Conservation (phyloP, 148 eudicot species). For the Rhododendron ferrugineum region DNA sequence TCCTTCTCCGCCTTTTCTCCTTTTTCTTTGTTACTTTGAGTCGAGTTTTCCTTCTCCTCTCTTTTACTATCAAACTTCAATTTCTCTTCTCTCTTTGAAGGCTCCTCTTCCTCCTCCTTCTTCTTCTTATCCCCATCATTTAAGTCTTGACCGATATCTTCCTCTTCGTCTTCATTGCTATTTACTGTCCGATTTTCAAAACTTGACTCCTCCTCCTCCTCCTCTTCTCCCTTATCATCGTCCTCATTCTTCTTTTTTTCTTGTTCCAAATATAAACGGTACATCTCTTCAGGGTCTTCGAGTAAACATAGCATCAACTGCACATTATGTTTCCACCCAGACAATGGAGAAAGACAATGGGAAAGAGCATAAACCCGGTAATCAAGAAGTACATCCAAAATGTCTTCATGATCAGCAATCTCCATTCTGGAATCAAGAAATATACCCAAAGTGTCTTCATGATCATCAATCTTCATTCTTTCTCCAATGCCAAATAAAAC, state of each 20-base stretch:
- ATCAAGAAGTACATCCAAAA: constrained; percentile 43
- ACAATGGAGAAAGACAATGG: constrained; percentile 9
- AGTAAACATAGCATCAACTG: too few relatives aligned
- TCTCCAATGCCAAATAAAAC: too few relatives aligned
- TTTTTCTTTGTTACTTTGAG: not conserved
- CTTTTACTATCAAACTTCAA: not conserved
- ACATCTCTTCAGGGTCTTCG: too few relatives aligned
- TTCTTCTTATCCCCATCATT: not conserved
- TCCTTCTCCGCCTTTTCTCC: not conserved
- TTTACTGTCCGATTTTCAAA: not conserved
- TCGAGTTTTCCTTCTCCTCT: not conserved
- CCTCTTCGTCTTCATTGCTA: not conserved
- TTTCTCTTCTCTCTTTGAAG: not conserved
- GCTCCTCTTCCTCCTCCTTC: constrained; percentile 11
- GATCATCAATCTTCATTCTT: constrained; percentile 14
- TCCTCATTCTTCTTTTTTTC: not conserved
- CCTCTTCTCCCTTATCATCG: not conserved
- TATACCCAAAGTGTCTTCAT: constrained; percentile 33
- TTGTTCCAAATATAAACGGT: too few relatives aligned
- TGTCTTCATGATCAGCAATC: constrained; percentile 44
- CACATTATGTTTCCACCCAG: too few relatives aligned
- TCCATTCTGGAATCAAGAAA: constrained; percentile 28
- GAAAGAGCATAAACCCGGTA: constrained; percentile 28
- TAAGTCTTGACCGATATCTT: not conserved
- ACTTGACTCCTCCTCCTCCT: not conserved